These are phyloP conservation scores for Sphaerulina vaccinii DNA, from an alignment of 2,329 filamentous ascomycete species.

Conservation along the genomic window DNA sequence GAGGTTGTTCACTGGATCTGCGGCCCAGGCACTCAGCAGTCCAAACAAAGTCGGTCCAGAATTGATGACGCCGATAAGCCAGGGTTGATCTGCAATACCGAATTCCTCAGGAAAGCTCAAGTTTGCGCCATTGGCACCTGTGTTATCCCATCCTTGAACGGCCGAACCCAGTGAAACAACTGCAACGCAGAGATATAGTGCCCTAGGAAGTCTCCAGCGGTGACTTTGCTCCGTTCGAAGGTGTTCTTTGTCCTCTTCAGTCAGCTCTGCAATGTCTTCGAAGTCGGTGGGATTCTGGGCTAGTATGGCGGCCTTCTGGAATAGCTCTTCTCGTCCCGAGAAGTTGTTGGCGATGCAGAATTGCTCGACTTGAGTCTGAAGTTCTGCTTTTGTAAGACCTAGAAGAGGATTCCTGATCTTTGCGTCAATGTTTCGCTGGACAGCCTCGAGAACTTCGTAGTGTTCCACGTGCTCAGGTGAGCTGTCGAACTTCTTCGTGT, in stretches of 20 bases:
- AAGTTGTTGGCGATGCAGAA: constrained; percentile 22
- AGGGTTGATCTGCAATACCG: constrained; percentile 28
- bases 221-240: constrained; percentile 49
- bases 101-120: constrained; percentile 30
- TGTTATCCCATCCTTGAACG: constrained; percentile 36
- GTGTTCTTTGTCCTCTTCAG: constrained; percentile 44
- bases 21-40: constrained; percentile 49
- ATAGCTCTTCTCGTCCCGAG: constrained; percentile 46
- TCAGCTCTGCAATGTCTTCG: constrained; percentile 49
- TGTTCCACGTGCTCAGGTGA: constrained; percentile 18
- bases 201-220: constrained; percentile 52
- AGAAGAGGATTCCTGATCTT: constrained; percentile 19
- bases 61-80: constrained; percentile 46
- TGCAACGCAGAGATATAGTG: constrained; percentile 48
- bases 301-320: constrained; percentile 53
- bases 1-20: constrained; percentile 43
- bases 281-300: constrained; percentile 53
- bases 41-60: constrained; percentile 50
- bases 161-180: constrained; percentile 14
- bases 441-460: background rate
- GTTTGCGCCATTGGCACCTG: constrained; percentile 36
- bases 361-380: constrained; percentile 14
- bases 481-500: constrained; percentile 8
- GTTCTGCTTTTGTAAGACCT: constrained; percentile 11
- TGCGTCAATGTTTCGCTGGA: constrained; percentile 11